Percentiles rank a stretch among this genome's conserved stretches.
Conservation (phyloP, 1,284 basidiomycete species). For the Neotropicomus parvogracilis region DNA sequence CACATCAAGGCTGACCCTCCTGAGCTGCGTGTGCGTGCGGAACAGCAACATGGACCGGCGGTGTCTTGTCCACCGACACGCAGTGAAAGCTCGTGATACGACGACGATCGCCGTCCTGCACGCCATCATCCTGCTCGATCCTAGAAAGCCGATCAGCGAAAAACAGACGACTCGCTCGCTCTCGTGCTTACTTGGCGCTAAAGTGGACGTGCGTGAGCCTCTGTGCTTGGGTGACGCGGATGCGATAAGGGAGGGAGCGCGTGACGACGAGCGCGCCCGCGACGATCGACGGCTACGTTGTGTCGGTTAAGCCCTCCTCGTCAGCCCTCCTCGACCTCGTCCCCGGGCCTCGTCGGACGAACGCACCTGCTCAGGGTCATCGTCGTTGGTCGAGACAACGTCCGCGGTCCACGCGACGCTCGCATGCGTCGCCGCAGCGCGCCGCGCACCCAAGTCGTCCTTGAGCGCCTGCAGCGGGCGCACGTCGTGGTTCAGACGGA, state of each 20-base stretch:
- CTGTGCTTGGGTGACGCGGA: slow-evolving; percentile 43
- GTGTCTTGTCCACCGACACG: slow-evolving; percentile 35
- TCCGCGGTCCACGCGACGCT: slow-evolving; percentile 37
- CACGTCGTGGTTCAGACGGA: slow-evolving; percentile 34
- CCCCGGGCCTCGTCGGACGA: too few relatives aligned
- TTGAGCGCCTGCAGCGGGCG: slow-evolving; percentile 33
- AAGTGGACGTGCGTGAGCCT: slow-evolving; percentile 37
- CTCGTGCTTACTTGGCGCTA: slow-evolving; percentile 40
- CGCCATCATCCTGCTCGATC: slow-evolving; percentile 28
- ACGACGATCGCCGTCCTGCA: slow-evolving; percentile 26
- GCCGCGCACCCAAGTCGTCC: slow-evolving; percentile 23
- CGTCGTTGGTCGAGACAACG: slow-evolving; percentile 30
- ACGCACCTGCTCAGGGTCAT: slow-evolving; percentile 21
- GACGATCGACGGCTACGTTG: slow-evolving; percentile 37
- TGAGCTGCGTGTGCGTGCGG: slow-evolving; percentile 14
- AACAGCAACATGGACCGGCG: slow-evolving; percentile 36
- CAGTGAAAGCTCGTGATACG: slow-evolving; percentile 39
- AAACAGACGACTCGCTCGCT: too few relatives aligned
- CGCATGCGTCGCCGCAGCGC: slow-evolving; percentile 16
- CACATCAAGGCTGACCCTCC: slow-evolving; percentile 10
- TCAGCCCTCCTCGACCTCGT: too few relatives aligned
- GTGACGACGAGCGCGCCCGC: slow-evolving; percentile 43
- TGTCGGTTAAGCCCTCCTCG: too few relatives aligned
- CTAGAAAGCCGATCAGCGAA: slow-evolving; percentile 16
- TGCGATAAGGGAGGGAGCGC: slow-evolving; percentile 41